A percentile compares a stretch with the other conserved stretches of the same genome.
phyloP scores from a whole-genome alignment of 73 alveolate species.

The Blepharisma stoltei region DNA sequence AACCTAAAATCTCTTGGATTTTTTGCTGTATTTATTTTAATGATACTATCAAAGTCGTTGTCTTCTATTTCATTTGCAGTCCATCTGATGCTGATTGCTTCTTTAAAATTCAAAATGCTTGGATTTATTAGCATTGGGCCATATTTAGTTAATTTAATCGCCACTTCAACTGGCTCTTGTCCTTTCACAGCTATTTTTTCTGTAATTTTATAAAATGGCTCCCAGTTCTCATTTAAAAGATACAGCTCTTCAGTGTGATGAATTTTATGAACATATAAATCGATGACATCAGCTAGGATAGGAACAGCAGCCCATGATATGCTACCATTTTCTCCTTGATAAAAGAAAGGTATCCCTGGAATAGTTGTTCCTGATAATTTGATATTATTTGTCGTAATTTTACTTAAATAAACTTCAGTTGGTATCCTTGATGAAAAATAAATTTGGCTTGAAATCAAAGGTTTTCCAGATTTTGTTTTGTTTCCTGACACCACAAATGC shows the following conservation, averaged over 20 bases:
- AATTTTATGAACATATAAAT: constrained; percentile 77
- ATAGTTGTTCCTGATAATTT: constrained; percentile 59
- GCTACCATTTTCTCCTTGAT: constrained; percentile 70
- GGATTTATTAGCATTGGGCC: too few species aligned
- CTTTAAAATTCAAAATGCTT: neutral
- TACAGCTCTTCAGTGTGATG: constrained; percentile 64
- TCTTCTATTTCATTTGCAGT: neutral
- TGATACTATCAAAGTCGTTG: neutral
- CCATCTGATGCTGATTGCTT: neutral
- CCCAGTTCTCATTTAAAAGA: constrained; percentile 75
- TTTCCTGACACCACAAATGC: constrained; percentile 91
- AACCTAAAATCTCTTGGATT: neutral
- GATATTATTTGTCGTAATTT: constrained; percentile 43
- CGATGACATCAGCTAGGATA: constrained; percentile 76
- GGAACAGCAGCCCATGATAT: constrained; percentile 81
- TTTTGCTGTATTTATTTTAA: constrained; percentile 15
- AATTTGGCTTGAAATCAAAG: constrained; percentile 90
- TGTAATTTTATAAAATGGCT: constrained; percentile 43
- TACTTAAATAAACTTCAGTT: constrained; percentile 67
- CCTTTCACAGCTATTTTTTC: constrained; percentile 56
- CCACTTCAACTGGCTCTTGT: too few species aligned
- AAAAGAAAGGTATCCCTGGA: constrained; percentile 83
- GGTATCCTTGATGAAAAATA: constrained; percentile 86
- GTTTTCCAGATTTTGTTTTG: constrained; percentile 88
- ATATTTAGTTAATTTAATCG: too few species aligned